Evolutionary conservation across 2,329 filamentous ascomycete species (phyloP).

Genomic region (Torrubiella hemipterigena): DNA sequence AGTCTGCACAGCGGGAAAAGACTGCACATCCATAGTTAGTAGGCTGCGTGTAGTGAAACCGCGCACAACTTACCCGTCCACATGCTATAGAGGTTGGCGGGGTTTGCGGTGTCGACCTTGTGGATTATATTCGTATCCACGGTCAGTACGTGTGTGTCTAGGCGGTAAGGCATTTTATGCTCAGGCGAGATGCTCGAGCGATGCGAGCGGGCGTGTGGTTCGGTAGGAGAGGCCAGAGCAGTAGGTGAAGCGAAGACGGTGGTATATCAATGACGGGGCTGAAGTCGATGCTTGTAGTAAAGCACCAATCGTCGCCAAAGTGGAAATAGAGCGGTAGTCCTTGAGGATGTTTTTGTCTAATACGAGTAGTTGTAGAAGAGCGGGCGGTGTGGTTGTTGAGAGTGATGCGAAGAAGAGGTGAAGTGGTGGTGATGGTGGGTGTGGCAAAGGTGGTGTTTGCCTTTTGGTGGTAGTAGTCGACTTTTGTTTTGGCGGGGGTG

Average conservation of each 20-base stretch:
- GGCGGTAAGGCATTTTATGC: slow-evolving; percentile 62
- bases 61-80: slow-evolving; percentile 67
- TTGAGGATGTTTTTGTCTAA: too few species aligned
- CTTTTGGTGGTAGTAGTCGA: too few species aligned
- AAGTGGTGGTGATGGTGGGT: background rate
- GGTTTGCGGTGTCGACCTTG: slow-evolving; percentile 86
- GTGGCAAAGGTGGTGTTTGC: background rate
- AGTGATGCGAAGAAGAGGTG: background rate
- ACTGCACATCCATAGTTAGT: slow-evolving; percentile 41
- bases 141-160: slow-evolving; percentile 77
- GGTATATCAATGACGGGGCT: background rate
- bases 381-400: background rate
- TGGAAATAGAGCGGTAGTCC: background rate
- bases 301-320: background rate
- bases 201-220: background rate
- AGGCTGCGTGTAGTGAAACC: slow-evolving; percentile 7
- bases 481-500: too few species aligned
- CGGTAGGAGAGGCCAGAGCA: background rate
- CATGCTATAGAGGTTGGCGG: slow-evolving; percentile 90
- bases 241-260: background rate
- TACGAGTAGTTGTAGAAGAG: too few species aligned
- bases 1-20: slow-evolving; percentile 88
- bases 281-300: background rate
- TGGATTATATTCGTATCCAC: slow-evolving; percentile 87
- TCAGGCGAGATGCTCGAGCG: slow-evolving; percentile 3